A percentile compares a stretch with the other conserved stretches of the same genome.
Evolutionary conservation across 2,329 filamentous ascomycete genomes (phyloP).

Genomic region (Mycogone perniciosa): DNA sequence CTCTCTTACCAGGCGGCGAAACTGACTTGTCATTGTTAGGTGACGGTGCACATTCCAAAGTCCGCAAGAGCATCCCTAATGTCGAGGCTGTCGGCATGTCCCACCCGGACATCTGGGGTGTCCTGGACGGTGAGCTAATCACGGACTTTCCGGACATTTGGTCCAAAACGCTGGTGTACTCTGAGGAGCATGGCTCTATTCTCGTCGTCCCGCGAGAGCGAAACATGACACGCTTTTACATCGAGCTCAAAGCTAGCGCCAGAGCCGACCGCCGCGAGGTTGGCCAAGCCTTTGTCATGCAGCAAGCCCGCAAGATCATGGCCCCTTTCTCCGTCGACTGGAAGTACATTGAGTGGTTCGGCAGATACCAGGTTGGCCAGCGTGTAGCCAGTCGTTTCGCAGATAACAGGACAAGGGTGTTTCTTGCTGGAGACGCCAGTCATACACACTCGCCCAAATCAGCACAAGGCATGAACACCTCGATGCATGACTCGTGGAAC

Average conservation of each 20-base stretch:
- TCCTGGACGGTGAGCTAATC: conserved; percentile 36
- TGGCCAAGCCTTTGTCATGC: conserved; percentile 56
- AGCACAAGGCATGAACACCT: conserved; percentile 67
- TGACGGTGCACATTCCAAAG: conserved; percentile 66
- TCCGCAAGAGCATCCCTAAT: conserved; percentile 56
- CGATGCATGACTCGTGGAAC: conserved; percentile 58
- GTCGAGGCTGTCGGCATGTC: conserved; percentile 51
- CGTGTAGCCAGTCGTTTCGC: conserved; percentile 54
- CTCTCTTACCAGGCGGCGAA: no score
- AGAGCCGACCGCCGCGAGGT: conserved; percentile 55
- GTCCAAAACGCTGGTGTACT: conserved; percentile 52
- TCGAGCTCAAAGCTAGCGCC: conserved; percentile 48
- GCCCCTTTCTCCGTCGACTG: conserved; percentile 61
- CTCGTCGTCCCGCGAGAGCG: conserved; percentile 62
- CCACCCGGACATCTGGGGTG: conserved; percentile 45
- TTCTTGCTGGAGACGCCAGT: conserved; percentile 62
- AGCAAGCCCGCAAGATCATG: conserved; percentile 57
- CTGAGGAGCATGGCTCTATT: conserved; percentile 47
- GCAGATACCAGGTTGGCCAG: conserved; percentile 56
- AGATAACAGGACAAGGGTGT: conserved; percentile 50
- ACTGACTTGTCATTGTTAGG: conserved; percentile 29
- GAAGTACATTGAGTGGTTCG: conserved; percentile 54
- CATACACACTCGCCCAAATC: conserved; percentile 52
- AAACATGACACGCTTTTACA: conserved; percentile 57
- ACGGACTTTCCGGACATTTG: conserved; percentile 56